These are phyloP conservation scores for Alternaria solani DNA, from an alignment of 2,329 filamentous ascomycete genomes.

Conservation along the genomic window DNA sequence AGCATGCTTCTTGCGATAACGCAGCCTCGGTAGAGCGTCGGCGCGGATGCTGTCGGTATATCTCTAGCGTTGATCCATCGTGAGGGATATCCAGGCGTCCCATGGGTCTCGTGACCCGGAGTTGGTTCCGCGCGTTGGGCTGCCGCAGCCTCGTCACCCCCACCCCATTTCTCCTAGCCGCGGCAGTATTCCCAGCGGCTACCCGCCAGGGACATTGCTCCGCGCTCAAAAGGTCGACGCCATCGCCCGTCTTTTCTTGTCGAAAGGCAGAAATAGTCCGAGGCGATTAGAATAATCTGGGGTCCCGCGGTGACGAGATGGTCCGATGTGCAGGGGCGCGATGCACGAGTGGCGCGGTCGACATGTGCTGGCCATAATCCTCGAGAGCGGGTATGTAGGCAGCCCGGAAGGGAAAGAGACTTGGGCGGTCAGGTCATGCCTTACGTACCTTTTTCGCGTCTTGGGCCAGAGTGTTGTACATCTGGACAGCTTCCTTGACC, in stretches of 20 bases:
- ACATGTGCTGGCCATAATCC: conserved; percentile 8
- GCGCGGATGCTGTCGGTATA: neutral
- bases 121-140: neutral
- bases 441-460: conserved; percentile 48
- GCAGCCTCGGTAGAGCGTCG: conserved; percentile 5
- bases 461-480: conserved; percentile 44
- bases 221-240: conserved; percentile 1
- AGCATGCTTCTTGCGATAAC: conserved; percentile 13
- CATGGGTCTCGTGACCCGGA: conserved; percentile 9
- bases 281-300: conserved; percentile 19
- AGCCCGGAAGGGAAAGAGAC: conserved; percentile 6
- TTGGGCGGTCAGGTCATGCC: neutral
- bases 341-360: conserved; percentile 13
- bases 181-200: conserved; percentile 7
- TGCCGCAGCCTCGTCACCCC: conserved; percentile 21
- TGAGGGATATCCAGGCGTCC: neutral
- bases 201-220: conserved; percentile 16
- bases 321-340: conserved; percentile 23
- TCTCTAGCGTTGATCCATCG: neutral
- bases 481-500: conserved; percentile 41
- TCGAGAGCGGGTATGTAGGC: conserved; percentile 25
- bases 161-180: conserved; percentile 15
- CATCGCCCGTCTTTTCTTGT: conserved; percentile 5
- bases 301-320: conserved; percentile 26
- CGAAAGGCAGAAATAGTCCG: conserved; percentile 11